Percentiles rank a stretch among this genome's conserved stretches.
Evolutionary conservation across 345 rosid species (phyloP).

Genomic region (Lagerstroemia speciosa): DNA sequence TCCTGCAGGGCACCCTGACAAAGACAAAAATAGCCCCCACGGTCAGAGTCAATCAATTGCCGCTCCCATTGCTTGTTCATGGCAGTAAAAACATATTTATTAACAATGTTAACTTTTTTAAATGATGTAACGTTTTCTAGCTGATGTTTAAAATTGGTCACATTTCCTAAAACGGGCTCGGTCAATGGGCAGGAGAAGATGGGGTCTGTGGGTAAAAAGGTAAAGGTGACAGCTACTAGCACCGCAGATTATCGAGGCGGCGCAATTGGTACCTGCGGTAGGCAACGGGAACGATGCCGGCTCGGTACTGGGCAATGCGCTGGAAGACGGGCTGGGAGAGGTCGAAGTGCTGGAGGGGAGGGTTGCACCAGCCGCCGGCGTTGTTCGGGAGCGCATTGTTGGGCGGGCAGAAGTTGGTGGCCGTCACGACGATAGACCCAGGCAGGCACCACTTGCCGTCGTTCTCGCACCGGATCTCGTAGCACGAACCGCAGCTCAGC

Average conservation of each 20-base stretch:
- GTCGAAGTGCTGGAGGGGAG: slow-evolving; percentile 71
- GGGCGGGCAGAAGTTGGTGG: slow-evolving; percentile 81
- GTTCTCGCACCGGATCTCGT: slow-evolving; percentile 47
- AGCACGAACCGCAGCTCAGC: slow-evolving; percentile 69
- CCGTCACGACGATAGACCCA: slow-evolving; percentile 58
- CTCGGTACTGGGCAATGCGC: slow-evolving; percentile 70
- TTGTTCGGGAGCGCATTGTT: slow-evolving; percentile 70
- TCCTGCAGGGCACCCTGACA: slow-evolving; percentile 55
- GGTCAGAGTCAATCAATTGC: background rate
- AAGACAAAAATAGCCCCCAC: background rate
- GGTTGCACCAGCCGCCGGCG: slow-evolving; percentile 86
- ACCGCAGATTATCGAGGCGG: no score
- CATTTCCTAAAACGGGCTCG: no score
- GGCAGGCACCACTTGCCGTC: slow-evolving; percentile 69
- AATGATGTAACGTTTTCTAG: no score
- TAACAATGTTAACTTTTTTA: no score
- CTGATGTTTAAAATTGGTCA: no score
- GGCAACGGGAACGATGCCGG: slow-evolving; percentile 68
- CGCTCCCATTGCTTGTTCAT: background rate
- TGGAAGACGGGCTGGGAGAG: slow-evolving; percentile 79
- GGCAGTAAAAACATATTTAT: background rate
- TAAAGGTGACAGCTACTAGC: no score
- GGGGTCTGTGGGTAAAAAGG: no score
- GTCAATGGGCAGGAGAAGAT: no score
- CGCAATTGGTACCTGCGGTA: slow-evolving; percentile 77